phyloP scores from a whole-genome alignment of 768 basidiomycete genomes.

The Suillus subaureus region DNA sequence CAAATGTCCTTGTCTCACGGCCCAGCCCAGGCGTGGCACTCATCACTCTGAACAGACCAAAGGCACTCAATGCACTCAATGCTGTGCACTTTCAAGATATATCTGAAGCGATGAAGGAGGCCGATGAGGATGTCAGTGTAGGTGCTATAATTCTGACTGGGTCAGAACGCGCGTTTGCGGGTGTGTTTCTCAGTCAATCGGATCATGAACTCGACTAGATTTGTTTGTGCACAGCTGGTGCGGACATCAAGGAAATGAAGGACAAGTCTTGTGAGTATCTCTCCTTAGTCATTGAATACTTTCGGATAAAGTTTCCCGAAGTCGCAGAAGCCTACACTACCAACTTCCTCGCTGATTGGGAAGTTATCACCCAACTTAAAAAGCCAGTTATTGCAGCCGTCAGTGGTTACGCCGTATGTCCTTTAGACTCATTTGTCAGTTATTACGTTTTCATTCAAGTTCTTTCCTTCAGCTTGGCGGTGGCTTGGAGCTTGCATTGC shows the following conservation, averaged over 20 bases:
- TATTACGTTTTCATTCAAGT: background rate
- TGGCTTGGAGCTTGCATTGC: slow-evolving; percentile 94
- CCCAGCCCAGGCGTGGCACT: slow-evolving; percentile 74
- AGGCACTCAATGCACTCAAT: slow-evolving; percentile 86
- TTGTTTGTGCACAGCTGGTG: slow-evolving; percentile 63
- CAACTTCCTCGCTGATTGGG: slow-evolving; percentile 89
- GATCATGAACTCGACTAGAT: slow-evolving; percentile 2
- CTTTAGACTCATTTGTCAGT: background rate
- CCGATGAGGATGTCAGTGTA: slow-evolving; percentile 69
- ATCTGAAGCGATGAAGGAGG: slow-evolving; percentile 71
- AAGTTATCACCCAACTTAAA: slow-evolving; percentile 64
- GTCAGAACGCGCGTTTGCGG: slow-evolving; percentile 91
- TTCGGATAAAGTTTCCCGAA: slow-evolving; percentile 29
- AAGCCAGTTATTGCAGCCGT: slow-evolving; percentile 98
- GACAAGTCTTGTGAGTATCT: slow-evolving; percentile 78
- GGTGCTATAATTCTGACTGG: slow-evolving; percentile 93
- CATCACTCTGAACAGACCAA: slow-evolving; percentile 87
- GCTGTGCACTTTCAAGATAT: slow-evolving; percentile 81
- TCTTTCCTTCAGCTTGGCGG: slow-evolving; percentile 75
- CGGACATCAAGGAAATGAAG: slow-evolving; percentile 99
- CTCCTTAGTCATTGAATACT: background rate
- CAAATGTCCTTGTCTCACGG: slow-evolving; percentile 67
- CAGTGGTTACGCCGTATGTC: slow-evolving; percentile 86
- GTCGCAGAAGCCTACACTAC: slow-evolving; percentile 86
- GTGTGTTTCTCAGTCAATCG: slow-evolving; percentile 41